Evolutionary conservation across 73 alveolate genomes (phyloP), one percentile per base, ranked within the genome.

Genomic region (Paramecium tetraurelia): DNA sequence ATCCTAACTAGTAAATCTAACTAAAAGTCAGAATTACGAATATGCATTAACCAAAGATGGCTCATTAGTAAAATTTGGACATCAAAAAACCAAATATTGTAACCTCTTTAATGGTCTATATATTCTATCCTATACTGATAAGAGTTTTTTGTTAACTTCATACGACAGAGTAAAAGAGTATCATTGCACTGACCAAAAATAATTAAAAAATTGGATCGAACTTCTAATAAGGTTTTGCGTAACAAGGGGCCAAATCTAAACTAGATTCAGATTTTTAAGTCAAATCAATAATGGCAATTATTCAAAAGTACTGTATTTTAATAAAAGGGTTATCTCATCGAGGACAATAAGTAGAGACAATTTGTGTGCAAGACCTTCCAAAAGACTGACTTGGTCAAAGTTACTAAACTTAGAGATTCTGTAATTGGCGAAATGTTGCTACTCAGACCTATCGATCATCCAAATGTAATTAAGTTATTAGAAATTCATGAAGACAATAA

Each of bases 371-470:
- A 80, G 33, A 44, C 90, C 12, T 80, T 80, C 48, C 27, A 44
- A 48, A 40, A 35, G 29, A 43, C n/a, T 21, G 90, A 80, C 18
- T 40, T 80, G 31, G 20, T n/a, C 16, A 80, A 35, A 80, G 90
- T 80, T 44, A 41, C 18, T 12, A 80, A 80, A 80, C 44, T 80
- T 24, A 80, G 75, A 80, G 90, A 80, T 35, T 44, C 76, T 24
- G 72, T 80, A 9, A 80, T 80, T 43, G 90, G 90, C 6, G 90
- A 80, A 48, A 80, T 80, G 18, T 22, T 80, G 22, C 14, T 80
- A 12, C 31, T 80, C 0, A 41, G 90, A 80, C 43, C 46, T 31
- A 22, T 80, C 4, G 70, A 80, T 22, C 70, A 46, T 80, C 76
- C 76, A 10, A 40, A 80, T 20, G 57, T 80, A 3, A 80, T 80